These are phyloP conservation scores for Verticillium alfalfae DNA, from an alignment of 2,329 filamentous ascomycete species.

Conservation along the genomic window DNA sequence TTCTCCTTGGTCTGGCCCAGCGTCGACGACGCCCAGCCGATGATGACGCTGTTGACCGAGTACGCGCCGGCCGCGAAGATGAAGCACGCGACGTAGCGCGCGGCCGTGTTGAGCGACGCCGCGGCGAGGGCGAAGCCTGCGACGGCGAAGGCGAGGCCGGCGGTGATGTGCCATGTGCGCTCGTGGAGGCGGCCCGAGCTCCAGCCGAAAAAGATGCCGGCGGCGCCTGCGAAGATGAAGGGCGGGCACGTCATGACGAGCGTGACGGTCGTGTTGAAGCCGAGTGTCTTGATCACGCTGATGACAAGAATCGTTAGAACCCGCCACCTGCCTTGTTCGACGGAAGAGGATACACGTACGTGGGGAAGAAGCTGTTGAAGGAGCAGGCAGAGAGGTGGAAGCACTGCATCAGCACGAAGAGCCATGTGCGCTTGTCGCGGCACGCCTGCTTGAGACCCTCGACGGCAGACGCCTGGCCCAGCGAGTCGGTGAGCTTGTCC, in stretches of 20 bases:
- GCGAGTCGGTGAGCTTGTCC: constrained; percentile 43
- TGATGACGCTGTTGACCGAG: constrained; percentile 34
- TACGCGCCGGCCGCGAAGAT: constrained; percentile 37
- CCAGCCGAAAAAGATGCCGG: constrained; percentile 41
- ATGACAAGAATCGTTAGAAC: neutral
- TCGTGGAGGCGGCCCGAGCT: constrained; percentile 43
- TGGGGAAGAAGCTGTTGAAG: constrained; percentile 40
- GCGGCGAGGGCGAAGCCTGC: constrained; percentile 35
- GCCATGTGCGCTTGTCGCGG: constrained; percentile 43
- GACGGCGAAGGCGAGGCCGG: constrained; percentile 32
- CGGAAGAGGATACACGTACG: constrained; percentile 15
- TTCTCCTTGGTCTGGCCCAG: constrained; percentile 43
- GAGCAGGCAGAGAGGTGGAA: constrained; percentile 45
- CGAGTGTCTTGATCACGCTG: constrained; percentile 40
- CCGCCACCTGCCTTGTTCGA: too few relatives aligned
- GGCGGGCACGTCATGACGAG: constrained; percentile 48
- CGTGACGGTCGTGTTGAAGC: constrained; percentile 42
- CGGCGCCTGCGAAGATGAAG: constrained; percentile 41
- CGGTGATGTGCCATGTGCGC: constrained; percentile 44
- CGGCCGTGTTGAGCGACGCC: constrained; percentile 28
- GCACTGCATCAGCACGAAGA: constrained; percentile 51
- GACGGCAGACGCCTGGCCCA: constrained; percentile 30
- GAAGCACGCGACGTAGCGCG: constrained; percentile 34
- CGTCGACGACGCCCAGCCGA: constrained; percentile 38
- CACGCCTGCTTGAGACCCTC: constrained; percentile 43